phyloP scores from a whole-genome alignment of 192 early-diverging fungal species.

The Umbelopsis ramanniana region DNA sequence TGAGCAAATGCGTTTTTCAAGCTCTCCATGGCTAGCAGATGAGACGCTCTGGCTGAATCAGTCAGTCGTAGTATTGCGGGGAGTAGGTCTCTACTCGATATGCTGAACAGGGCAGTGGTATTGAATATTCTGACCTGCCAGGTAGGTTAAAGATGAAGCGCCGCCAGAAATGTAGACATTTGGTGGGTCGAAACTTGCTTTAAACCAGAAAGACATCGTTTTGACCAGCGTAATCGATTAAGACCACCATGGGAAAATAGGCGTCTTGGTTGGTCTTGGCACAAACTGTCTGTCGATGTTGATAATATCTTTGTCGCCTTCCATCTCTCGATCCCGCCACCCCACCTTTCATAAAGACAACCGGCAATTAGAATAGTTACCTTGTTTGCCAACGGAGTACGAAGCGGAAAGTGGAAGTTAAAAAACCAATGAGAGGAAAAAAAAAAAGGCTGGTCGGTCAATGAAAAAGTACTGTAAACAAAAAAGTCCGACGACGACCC shows the following conservation, averaged over 20 bases:
- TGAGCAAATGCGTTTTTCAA: not conserved
- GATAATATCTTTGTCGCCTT: not conserved
- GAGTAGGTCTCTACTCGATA: too few relatives aligned
- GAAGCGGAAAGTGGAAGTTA: constrained; percentile 24
- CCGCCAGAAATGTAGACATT: constrained; percentile 11
- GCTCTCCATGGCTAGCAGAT: not conserved
- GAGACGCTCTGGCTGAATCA: not conserved
- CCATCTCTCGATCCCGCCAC: not conserved
- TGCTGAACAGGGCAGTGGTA: not conserved
- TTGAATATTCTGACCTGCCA: not conserved
- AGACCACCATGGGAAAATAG: too few relatives aligned
- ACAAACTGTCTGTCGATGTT: too few relatives aligned
- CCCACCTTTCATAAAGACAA: not conserved
- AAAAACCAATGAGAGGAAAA: constrained; percentile 1
- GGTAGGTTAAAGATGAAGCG: constrained; percentile 15
- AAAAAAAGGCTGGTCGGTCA: constrained; percentile 13
- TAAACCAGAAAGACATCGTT: not conserved
- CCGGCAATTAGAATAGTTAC: not conserved
- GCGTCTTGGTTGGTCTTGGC: too few relatives aligned
- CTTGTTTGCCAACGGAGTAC: constrained; percentile 19
- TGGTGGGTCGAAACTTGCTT: not conserved
- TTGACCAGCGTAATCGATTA: too few relatives aligned
- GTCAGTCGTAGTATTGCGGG: too few relatives aligned
- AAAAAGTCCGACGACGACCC: constrained; percentile 7
- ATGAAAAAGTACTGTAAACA: constrained; percentile 10